Evolutionary conservation across 1,284 basidiomycete species (phyloP).

Genomic region (Leucoagaricus sp.): DNA sequence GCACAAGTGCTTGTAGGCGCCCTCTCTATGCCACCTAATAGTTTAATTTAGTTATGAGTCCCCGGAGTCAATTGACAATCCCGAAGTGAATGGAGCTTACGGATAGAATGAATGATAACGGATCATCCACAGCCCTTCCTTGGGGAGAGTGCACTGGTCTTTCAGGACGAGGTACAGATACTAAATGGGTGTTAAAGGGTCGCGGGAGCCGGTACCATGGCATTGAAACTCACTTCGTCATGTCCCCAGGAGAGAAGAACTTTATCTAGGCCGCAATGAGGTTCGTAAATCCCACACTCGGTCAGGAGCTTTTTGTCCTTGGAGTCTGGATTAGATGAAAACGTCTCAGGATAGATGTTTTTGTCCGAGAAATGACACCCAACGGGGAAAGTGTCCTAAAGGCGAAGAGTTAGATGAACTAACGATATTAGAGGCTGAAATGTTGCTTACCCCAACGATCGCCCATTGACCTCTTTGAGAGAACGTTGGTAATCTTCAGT

Average conservation of each 20-base stretch:
- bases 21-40: slow-evolving; percentile 59
- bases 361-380: slow-evolving; percentile 80
- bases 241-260: slow-evolving; percentile 87
- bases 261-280: slow-evolving; percentile 80
- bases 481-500: not conserved
- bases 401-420: slow-evolving; percentile 12
- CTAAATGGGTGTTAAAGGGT: slow-evolving; percentile 30
- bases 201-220: not conserved
- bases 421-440: not conserved
- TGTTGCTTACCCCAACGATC: slow-evolving; percentile 67
- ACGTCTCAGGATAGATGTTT: slow-evolving; percentile 79
- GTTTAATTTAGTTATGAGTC: slow-evolving; percentile 35
- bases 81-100: slow-evolving; percentile 33
- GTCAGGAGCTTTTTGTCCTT: slow-evolving; percentile 69
- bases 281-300: slow-evolving; percentile 77
- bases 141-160: slow-evolving; percentile 67
- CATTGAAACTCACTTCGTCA: slow-evolving; percentile 55
- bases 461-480: slow-evolving; percentile 73
- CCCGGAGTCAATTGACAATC: not conserved
- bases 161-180: slow-evolving; percentile 69
- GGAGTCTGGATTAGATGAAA: slow-evolving; percentile 73
- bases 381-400: slow-evolving; percentile 81
- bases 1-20: slow-evolving; percentile 70
- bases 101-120: slow-evolving; percentile 89
- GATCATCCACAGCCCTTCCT: slow-evolving; percentile 81